Conservation (phyloP, 495 filamentous ascomycete species). For the Usnea hakonensis region DNA sequence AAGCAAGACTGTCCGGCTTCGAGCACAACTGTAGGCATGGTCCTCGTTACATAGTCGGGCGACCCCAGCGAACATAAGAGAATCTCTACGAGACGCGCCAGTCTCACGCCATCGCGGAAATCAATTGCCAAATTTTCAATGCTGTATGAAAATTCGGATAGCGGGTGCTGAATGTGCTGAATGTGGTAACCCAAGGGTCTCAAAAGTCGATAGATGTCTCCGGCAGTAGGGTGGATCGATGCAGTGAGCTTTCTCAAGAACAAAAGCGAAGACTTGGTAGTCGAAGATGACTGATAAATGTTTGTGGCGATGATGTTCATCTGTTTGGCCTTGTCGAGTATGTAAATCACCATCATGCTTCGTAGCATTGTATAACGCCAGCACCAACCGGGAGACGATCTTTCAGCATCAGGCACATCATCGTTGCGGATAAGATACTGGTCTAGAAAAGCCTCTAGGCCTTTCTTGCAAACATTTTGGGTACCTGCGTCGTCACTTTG, state of each 20-base stretch:
- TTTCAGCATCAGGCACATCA: conserved; percentile 30
- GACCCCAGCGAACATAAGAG: conserved; percentile 41
- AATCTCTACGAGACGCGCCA: conserved; percentile 54
- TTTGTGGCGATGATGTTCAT: conserved; percentile 27
- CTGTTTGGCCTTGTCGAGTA: conserved; percentile 49
- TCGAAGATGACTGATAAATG: conserved; percentile 43
- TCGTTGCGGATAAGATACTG: conserved; percentile 53
- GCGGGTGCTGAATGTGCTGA: conserved; percentile 44
- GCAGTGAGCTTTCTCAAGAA: conserved; percentile 46
- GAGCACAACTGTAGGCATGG: conserved; percentile 26
- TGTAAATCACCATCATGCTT: conserved; percentile 53
- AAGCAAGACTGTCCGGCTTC: conserved; percentile 31
- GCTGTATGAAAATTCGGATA: conserved; percentile 52
- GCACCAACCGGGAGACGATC: conserved; percentile 28
- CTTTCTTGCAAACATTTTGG: conserved; percentile 33
- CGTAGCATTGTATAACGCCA: conserved; percentile 52
- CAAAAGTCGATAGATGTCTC: conserved; percentile 48
- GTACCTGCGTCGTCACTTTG: conserved; percentile 4
- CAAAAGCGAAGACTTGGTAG: conserved; percentile 48
- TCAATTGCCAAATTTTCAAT: conserved; percentile 58
- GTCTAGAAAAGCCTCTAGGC: conserved; percentile 47
- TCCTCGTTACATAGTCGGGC: conserved; percentile 25
- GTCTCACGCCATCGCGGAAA: conserved; percentile 54
- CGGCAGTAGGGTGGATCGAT: conserved; percentile 51
- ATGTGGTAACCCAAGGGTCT: conserved; percentile 51